Evolutionary conservation across 2,329 filamentous ascomycete species (phyloP), one percentile per base, ranked within the genome.

Genomic region (Fusarium oxysporum): DNA sequence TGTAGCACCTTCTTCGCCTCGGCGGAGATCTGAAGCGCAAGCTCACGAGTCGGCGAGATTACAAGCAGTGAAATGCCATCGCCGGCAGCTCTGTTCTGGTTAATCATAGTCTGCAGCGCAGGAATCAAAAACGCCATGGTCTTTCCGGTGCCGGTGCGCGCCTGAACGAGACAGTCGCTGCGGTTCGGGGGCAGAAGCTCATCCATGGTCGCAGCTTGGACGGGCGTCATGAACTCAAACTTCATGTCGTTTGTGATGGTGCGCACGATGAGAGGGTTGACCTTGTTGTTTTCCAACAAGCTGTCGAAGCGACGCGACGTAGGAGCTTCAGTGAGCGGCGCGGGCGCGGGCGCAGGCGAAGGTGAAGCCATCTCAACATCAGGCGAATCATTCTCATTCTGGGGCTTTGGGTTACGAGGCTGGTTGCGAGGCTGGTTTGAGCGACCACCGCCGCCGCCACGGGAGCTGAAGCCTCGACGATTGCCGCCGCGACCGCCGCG

Each of bases 101-200:
- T 82, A 75, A 96, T 85, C 77, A 96, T 91, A 66, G 89, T 92
- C 80, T 96, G 92, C 40, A 97, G 84, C n/a, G 93, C 88, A n/a
- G 94, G 94, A 7, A 96, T 84, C 40, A 97, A 86, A 83, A 97
- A 97, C 53, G 92, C 94, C 62, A 96, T 82, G 0, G 94, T 97
- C 84, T 97, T 97, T 76, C 94, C 94, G 1, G 94, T 97, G 73
- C 94, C 94, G 2, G 94, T 97, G 84, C 93, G 95, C 57, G 94
- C 94, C 81, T 96, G 94, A 11, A 93, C 94, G 66, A 97, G 85
- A 65, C 90, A 84, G 77, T 89, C 87, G 57, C 76, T 80, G 32
- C 83, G 81, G 56, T 81, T 81, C 1, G 83, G 83, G n/a, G 83
- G 82, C 16, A 87, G 82, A 61, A 88, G 83, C 57, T 84, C 82